Base-by-base conservation (phyloP, 805 yeast species). In the Hanseniaspora valbyensis region DNA sequence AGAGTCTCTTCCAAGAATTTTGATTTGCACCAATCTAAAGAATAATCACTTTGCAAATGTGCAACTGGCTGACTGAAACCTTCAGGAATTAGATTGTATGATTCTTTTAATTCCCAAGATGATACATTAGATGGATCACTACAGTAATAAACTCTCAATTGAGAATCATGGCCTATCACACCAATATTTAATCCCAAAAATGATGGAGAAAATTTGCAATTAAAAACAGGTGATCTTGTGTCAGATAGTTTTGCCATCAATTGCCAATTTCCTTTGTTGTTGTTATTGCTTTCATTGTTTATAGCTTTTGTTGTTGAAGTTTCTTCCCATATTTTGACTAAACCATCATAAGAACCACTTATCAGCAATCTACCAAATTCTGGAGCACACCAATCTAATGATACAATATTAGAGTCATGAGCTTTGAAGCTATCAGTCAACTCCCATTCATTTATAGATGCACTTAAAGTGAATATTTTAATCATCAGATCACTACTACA, bases 401-500 rank as follows among this genome's bases (percentile, higher is more conserved):
- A 77, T 19, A 87, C 83, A 24, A 92, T 77, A 52, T 88, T 77
- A 7, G 95, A 80, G 58, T 92, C 96, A 62, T 92, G 98, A 0
- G 97, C 97, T 57, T 83, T 84, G 94, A 96, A 92, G 43, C 84
- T 80, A 65, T 90, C 96, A 59, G 81, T 80, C 51, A 85, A 66
- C 18, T 76, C 76, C 97, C 97, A 92, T 18, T 78, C 73, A n/a
- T 75, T 76, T 1, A 81, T 73, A 25, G 73, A 67, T 14, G 78
- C 66, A 57, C 81, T 84, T 30, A 83, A 69, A 61, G 85, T 90
- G 63, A 88, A 92, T 29, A 92, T 89, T 60, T 87, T 86, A 54
- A 92, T 76, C 60, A 86, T 95, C 59, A 89, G 96, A 66, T 92
- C 98, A 0, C 95, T 85, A 3, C 96, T 86, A 53, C 95, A 89